Base-by-base conservation (phyloP, 306 rosid species). In the Clitoria ternatea region DNA sequence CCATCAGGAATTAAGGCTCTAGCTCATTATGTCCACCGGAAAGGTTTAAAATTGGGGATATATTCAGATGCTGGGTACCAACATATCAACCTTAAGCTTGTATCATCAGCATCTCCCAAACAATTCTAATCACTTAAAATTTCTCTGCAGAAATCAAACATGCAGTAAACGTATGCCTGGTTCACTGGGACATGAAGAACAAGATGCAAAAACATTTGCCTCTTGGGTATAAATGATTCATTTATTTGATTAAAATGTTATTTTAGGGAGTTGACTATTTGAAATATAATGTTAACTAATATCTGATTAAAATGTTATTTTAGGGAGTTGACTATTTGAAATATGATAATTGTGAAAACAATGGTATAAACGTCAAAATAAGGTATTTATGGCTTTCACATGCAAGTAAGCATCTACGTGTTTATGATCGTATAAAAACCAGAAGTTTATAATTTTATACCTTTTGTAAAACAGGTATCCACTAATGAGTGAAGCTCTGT, bases 11-110 rank as follows among this genome's bases (percentile, higher is more conserved):
- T 89, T 3, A 82, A 86, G 42, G 83, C 88, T 52, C 53, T 89
- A 11, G 88, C 89, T 32, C 82, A 89, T 61, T 86, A 89, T 63
- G 88, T 89, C 57, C 96, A 89, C 30, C 20, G 42, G 22, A 84
- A 84, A 71, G 96, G 88, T 18, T 75, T 89, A 23, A 86, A 84
- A 72, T 74, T 89, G 32, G 96, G 91, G 50, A 80, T 89, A 12
- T 86, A 89, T 55, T 83, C 91, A 18, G 91, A 86, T 80, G 91
- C 96, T 3, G 91, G 96, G 91, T 84, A 82, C 14, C 8, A 57
- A 61, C 18, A 29, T 13, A 33, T 79, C 11, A 61, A 55, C 19
- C 37, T 24, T 4, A 11, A 7, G 26, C 54, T 48, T 61, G 18
- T 37, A 68, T 57, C 19, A n/a, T 35, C 0, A 7, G 10, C 7